These are phyloP conservation scores for Cladosporium phlei DNA, from an alignment of 2,329 filamentous ascomycete genomes.

Conservation along the genomic window DNA sequence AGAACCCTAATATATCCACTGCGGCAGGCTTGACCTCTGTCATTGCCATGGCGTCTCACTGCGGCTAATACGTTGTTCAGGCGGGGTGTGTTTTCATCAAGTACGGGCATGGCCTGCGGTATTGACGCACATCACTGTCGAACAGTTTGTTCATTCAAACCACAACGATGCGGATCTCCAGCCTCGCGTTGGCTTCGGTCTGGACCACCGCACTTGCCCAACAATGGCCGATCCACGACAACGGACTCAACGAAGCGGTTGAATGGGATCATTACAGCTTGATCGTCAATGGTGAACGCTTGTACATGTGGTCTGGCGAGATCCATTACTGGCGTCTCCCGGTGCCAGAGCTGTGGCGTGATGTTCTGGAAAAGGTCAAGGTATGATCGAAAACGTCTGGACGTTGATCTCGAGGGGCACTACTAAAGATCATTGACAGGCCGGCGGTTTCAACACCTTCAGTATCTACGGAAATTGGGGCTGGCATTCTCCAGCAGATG, in stretches of 20 bases:
- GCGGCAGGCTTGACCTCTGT: conserved; percentile 1
- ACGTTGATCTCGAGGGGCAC: no score
- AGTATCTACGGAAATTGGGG: conserved; percentile 73
- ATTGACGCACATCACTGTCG: no score
- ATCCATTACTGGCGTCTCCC: conserved; percentile 66
- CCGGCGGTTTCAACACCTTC: conserved; percentile 72
- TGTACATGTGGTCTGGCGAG: conserved; percentile 69
- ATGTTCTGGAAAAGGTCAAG: conserved; percentile 78
- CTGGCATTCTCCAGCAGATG: conserved; percentile 38
- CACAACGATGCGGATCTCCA: background rate
- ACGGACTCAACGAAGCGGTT: conserved; percentile 45
- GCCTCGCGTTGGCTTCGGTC: background rate
- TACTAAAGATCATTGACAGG: conserved; percentile 15
- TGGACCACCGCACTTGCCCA: conserved; percentile 19
- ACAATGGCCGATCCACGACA: conserved; percentile 46
- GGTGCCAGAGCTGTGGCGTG: conserved; percentile 60
- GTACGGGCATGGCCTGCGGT: no score
- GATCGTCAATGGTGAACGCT: conserved; percentile 63
- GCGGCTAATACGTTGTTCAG: no score
- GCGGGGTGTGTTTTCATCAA: no score
- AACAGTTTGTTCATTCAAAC: no score
- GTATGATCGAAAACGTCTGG: conserved; percentile 31
- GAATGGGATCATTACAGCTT: conserved; percentile 52
- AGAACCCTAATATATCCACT: no score
- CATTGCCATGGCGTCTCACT: background rate